A percentile compares a stretch with the other conserved stretches of the same genome.
Evolutionary conservation across 345 rosid genomes (phyloP).

Genomic region (Corymbia maculata): DNA sequence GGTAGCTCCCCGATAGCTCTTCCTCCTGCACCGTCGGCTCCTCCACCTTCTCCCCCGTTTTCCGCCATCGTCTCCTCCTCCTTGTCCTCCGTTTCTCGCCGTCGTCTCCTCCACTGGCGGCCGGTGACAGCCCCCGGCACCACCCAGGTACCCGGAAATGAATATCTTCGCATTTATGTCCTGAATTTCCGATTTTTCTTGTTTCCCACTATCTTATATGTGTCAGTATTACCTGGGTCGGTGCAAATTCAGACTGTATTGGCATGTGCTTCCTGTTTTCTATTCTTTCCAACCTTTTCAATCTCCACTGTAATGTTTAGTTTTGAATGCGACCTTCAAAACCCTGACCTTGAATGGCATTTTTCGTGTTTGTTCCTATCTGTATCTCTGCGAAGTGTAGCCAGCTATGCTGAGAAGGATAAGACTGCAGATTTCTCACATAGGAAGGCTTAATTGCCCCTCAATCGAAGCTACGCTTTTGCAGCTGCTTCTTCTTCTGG

Average conservation of each 20-base stretch:
- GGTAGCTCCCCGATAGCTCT: neutral
- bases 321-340: neutral
- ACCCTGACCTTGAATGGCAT: neutral
- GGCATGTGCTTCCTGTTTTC: neutral
- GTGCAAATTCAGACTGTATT: neutral
- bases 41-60: neutral
- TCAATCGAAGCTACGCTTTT: neutral
- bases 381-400: neutral
- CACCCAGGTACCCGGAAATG: neutral
- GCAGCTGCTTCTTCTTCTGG: neutral
- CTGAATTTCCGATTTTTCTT: neutral
- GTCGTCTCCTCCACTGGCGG: neutral
- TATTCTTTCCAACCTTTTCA: neutral
- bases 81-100: neutral
- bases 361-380: neutral
- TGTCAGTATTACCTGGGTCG: neutral
- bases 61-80: neutral
- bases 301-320: neutral
- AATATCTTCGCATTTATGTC: neutral
- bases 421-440: neutral
- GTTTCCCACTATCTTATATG: neutral
- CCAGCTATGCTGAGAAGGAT: neutral
- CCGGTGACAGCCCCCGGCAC: neutral
- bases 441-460: neutral
- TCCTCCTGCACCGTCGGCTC: neutral